Evolutionary conservation across 139 green algal genomes (phyloP).

Genomic region (Limnomonas spitsbergensis): DNA sequence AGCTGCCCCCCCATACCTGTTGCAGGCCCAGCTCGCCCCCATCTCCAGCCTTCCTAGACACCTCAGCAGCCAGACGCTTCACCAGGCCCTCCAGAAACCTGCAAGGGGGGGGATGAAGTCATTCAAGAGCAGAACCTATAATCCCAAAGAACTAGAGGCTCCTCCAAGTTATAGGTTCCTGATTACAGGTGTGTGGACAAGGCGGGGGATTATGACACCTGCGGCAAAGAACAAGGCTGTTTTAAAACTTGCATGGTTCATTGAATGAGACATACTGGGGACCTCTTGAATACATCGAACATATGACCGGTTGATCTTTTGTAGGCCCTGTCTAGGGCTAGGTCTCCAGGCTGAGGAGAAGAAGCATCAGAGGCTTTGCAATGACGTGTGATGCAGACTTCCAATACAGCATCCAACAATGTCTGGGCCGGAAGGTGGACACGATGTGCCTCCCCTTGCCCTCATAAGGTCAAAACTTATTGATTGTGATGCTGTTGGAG

Average conservation of each 20-base stretch:
- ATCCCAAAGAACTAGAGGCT: background rate
- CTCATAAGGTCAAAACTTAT: no score
- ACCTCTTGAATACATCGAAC: no score
- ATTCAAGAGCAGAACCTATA: background rate
- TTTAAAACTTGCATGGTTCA: conserved; percentile 72
- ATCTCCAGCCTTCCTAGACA: conserved; percentile 20
- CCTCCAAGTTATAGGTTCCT: background rate
- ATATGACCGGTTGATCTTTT: no score
- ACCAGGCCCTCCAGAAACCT: conserved; percentile 59
- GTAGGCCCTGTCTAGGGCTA: no score
- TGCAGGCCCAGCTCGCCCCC: background rate
- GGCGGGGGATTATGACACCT: conserved; percentile 63
- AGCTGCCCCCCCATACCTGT: background rate
- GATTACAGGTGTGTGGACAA: background rate
- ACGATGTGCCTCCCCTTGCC: no score
- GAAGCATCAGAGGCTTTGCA: no score
- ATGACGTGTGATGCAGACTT: no score
- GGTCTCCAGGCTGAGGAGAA: no score
- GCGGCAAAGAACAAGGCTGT: conserved; percentile 60
- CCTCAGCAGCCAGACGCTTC: conserved; percentile 42
- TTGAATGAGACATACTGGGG: conserved; percentile 53
- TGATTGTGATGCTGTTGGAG: no score
- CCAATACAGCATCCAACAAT: no score
- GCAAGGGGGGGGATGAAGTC: background rate
- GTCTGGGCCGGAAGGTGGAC: no score